A percentile compares a stretch with the other conserved stretches of the same genome.
Conservation (phyloP, 352 stramenopile species). For the Phytophthora rubi region DNA sequence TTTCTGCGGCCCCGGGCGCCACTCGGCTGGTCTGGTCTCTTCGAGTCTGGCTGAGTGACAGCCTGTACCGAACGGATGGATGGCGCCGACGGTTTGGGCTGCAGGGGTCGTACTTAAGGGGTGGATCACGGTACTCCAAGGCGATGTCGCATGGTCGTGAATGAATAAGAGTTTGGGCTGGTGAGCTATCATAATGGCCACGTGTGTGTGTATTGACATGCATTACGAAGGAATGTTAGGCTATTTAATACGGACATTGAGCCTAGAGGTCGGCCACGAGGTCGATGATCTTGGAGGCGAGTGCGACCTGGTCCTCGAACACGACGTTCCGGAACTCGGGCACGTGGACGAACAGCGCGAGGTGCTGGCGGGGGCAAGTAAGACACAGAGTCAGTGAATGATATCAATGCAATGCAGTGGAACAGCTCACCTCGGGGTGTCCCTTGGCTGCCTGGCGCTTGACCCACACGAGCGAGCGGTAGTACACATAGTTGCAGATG, state of each 20-base stretch:
- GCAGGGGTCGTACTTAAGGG: neutral
- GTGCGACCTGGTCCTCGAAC: conserved; percentile 65
- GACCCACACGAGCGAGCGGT: conserved; percentile 72
- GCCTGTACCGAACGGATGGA: conserved; percentile 32
- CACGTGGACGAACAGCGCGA: conserved; percentile 82
- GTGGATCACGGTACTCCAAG: neutral
- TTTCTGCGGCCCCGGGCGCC: conserved; percentile 7
- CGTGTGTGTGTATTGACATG: neutral
- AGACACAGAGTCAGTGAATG: neutral
- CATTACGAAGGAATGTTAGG: neutral
- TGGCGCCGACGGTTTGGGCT: conserved; percentile 39
- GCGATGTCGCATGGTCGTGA: neutral
- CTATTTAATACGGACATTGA: neutral
- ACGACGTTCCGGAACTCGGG: conserved; percentile 64
- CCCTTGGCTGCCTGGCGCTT: conserved; percentile 47
- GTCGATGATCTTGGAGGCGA: conserved; percentile 67
- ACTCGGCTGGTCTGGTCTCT: conserved; percentile 27
- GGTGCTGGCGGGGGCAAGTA: conserved; percentile 41
- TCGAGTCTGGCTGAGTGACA: conserved; percentile 35
- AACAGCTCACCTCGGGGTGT: conserved; percentile 36
- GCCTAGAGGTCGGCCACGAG: conserved; percentile 43
- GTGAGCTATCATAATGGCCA: neutral
- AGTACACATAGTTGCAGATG: conserved; percentile 91
- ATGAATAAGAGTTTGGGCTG: neutral
- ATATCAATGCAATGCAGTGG: neutral